Base-by-base conservation (phyloP, 441 rosid genomes). In the Macaranga tanarius region DNA sequence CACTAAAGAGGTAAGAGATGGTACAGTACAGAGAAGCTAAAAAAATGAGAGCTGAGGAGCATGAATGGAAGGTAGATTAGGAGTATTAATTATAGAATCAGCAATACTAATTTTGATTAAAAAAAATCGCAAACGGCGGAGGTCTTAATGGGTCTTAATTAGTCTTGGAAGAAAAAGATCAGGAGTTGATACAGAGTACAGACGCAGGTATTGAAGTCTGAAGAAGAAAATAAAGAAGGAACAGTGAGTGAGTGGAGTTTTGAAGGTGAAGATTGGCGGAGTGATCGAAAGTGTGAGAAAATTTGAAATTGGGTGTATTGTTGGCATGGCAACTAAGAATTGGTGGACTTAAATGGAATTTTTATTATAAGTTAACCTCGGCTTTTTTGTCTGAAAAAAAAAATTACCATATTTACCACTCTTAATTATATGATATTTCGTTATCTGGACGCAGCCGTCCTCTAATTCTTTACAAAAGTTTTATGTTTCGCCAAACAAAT, bases 201-300 rank as follows among this genome's bases (percentile, higher is more conserved):
- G n/a, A n/a, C n/a, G n/a, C n/a, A n/a, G n/a, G n/a, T n/a, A n/a
- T n/a, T n/a, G n/a, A n/a, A n/a, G n/a, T n/a, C n/a, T n/a, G 10
- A 4, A 13, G 20, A 55, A 40, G 22, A 22, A 17, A 10, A 20
- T 19, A 44, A 60, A 54, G 42, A n/a, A 40, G 2, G 57, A 28
- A 42, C 38, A 45, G 62, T 6, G 25, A 2, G 54, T 25, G 4
- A 19, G 9, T 7, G 62, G 25, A 4, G 6, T 10, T 68, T 60
- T 62, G 13, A 57, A 25, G 55, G n/a, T 20, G 58, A 19, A 55
- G 73, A 56, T 42, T 82, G 92, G 92, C 90, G 88, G 90, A 86
- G 77, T 57, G 75, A 77, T 73, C 86, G 76, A 83, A 62, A 73
- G 17, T 55, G 20, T 54, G 38, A 60, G 52, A 79, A 75, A 74